A percentile compares a stretch with the other conserved stretches of the same genome.
Evolutionary conservation across 2,329 filamentous ascomycete species (phyloP).

Genomic region (Plectosphaerella plurivora): DNA sequence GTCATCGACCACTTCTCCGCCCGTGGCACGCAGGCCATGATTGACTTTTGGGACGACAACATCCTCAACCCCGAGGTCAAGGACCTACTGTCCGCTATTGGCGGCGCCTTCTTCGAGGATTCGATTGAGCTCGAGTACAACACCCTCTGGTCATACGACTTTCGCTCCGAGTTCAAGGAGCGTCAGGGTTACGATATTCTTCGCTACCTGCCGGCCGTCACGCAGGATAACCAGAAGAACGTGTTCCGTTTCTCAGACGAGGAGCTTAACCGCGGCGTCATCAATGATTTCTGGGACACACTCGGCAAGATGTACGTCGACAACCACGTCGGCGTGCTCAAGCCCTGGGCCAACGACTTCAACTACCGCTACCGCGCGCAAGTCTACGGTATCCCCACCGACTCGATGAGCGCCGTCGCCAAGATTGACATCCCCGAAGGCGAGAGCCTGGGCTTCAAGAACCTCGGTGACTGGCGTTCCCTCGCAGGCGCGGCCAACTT

Average conservation of each 20-base stretch:
- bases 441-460: slow-evolving; percentile 3
- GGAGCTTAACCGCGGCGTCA: slow-evolving; percentile 7
- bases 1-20: slow-evolving; percentile 9
- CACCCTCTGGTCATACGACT: slow-evolving; percentile 5
- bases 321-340: slow-evolving; percentile 6
- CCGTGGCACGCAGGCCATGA: slow-evolving; percentile 4
- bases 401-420: slow-evolving; percentile 2
- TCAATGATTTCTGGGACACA: slow-evolving; percentile 11
- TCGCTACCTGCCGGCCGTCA: slow-evolving; percentile 5
- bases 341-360: slow-evolving; percentile 1
- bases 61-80: slow-evolving; percentile 5
- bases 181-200: slow-evolving; percentile 6
- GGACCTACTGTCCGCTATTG: slow-evolving; percentile 3
- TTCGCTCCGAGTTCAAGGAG: slow-evolving; percentile 5
- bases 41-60: slow-evolving; percentile 7
- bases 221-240: slow-evolving; percentile 7
- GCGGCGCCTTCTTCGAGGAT: slow-evolving; percentile 10
- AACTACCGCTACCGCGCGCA: slow-evolving; percentile 10
- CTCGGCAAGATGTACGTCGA: slow-evolving; percentile 9
- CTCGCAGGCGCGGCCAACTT: slow-evolving; percentile 4
- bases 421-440: slow-evolving; percentile 4
- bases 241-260: slow-evolving; percentile 4
- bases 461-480: slow-evolving; percentile 2
- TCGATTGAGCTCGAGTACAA: slow-evolving; percentile 9
- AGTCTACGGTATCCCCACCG: slow-evolving; percentile 7